Base-by-base conservation (phyloP, 1,284 basidiomycete genomes). In the Cutaneotrichosporon dermatis region DNA sequence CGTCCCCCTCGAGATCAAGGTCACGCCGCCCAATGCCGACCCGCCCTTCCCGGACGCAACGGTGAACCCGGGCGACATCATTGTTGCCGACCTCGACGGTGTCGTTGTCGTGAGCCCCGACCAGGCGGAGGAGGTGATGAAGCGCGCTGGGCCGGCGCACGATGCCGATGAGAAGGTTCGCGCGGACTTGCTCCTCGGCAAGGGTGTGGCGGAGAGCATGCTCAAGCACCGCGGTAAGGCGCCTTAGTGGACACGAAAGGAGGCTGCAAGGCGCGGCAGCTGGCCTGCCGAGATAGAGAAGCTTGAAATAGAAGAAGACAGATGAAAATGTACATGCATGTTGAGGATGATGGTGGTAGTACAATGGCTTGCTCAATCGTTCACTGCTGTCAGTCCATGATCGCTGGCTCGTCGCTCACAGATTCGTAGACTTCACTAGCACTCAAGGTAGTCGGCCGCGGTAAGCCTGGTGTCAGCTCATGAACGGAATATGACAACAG, bases 71-170 rank as follows among this genome's bases (percentile, higher is more conserved):
- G 88, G 87, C 3, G 94, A 96, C 72, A 83, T 87, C 79, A 83
- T 97, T 41, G 76, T 95, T 13, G 92, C 86, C 12, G 94, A 98
- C 72, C 82, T 87, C 58, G 90, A 97, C 72, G 94, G 94, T 0
- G 91, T 95, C 0, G 90, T 97, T 1, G 89, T 87, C 67, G 84
- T 96, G 13, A 87, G 90, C 1, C 79, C 75, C 33, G 79, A 77
- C 3, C 66, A 87, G 57, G 81, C 85, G 10, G 79, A 80, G 13
- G 75, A 85, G 63, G 90, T 91, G 2, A 68, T 86, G 7, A 81
- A 84, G 51, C 64, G 85, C 35, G 89, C 88, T 13, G 67, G 71
- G 15, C 83, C 83, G 66, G 87, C 85, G 8, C 81, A 83, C 61
- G 82, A 83, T 54, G 80, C 89, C 6, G 93, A 97, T 75, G 86